Base-by-base conservation (phyloP, 140 eudicot genomes). In the Oenanthe javanica region DNA sequence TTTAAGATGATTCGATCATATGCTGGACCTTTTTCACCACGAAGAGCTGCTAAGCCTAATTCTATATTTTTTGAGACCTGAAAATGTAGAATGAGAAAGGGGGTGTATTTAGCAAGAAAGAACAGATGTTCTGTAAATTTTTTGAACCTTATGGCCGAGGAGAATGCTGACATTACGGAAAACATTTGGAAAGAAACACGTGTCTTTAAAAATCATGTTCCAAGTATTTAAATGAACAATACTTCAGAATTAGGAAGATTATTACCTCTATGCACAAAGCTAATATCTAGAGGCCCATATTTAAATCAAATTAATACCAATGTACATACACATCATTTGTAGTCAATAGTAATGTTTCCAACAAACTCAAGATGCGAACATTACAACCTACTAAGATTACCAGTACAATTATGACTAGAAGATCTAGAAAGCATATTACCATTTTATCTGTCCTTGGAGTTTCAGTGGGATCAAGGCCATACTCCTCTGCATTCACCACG, bases 371-470 rank as follows among this genome's bases (percentile, higher is more conserved):
- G 55, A 18, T n/a, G 21, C 11, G n/a, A 27, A 69, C 25, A 72
- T 43, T 4, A 71, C 15, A 72, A 16, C 31, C 48, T 72, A 42
- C 49, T 18, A n/a, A 42, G 31, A 72, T 72, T 72, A 43, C 52
- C 9, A 43, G 43, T 19, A 42, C 55, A 18, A 4, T 9, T 0
- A 45, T 9, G 9, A 0, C 55, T 8, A 9, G 55, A 23, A 49
- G 15, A 71, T 69, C 75, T 52, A 43, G 79, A 45, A 72, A 82
- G 77, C 48, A 67, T 31, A 83, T 85, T 91, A 96, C 99, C 81
- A 94, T 91, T 89, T 93, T 90, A 89, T 96, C 99, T 19, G 98
- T 93, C 87, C 99, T 93, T 72, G 99, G 99, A 72, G 99, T 96
- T n/a, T 93, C 99, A 0, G 93, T 79, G 79, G 98, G 88, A 84